Evolutionary conservation across 2,329 filamentous ascomycete species (phyloP).

Genomic region (Ophiostoma montium): DNA sequence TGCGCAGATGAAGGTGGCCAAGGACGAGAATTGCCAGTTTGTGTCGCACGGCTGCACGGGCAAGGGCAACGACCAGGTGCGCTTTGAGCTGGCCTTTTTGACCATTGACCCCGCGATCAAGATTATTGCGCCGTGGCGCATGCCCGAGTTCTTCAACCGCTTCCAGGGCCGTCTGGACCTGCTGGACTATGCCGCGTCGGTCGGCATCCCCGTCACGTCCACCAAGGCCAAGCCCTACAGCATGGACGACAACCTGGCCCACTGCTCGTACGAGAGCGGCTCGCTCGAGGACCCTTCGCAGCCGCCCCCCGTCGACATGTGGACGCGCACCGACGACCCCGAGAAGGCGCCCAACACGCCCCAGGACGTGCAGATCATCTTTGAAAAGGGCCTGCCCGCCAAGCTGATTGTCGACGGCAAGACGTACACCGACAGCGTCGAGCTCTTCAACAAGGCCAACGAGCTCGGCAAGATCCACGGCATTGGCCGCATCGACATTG

Average conservation of each 20-base stretch:
- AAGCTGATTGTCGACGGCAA: slow-evolving; percentile 40
- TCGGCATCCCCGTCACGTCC: slow-evolving; percentile 56
- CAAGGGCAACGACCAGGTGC: slow-evolving; percentile 30
- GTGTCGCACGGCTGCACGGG: slow-evolving; percentile 34
- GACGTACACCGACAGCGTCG: slow-evolving; percentile 52
- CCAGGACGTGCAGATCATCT: slow-evolving; percentile 56
- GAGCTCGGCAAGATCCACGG: slow-evolving; percentile 57
- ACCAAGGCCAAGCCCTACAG: slow-evolving; percentile 60
- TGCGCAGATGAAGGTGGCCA: slow-evolving; percentile 47
- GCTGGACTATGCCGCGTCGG: slow-evolving; percentile 53
- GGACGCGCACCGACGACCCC: slow-evolving; percentile 60
- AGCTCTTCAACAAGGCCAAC: slow-evolving; percentile 60
- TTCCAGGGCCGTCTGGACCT: slow-evolving; percentile 61
- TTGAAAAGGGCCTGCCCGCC: slow-evolving; percentile 61
- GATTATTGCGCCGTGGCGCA: slow-evolving; percentile 62
- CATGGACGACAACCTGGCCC: slow-evolving; percentile 35
- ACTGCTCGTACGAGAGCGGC: slow-evolving; percentile 57
- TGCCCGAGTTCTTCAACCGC: slow-evolving; percentile 53
- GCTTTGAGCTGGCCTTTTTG: slow-evolving; percentile 29
- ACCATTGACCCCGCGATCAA: slow-evolving; percentile 45
- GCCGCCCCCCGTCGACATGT: slow-evolving; percentile 63
- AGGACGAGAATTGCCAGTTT: slow-evolving; percentile 35
- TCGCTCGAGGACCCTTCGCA: slow-evolving; percentile 52
- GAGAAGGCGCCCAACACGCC: slow-evolving; percentile 55
- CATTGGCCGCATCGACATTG: slow-evolving; percentile 70